phyloP scores from a whole-genome alignment of 192 early-diverging fungal species.

The Martensiomyces pterosporus region DNA sequence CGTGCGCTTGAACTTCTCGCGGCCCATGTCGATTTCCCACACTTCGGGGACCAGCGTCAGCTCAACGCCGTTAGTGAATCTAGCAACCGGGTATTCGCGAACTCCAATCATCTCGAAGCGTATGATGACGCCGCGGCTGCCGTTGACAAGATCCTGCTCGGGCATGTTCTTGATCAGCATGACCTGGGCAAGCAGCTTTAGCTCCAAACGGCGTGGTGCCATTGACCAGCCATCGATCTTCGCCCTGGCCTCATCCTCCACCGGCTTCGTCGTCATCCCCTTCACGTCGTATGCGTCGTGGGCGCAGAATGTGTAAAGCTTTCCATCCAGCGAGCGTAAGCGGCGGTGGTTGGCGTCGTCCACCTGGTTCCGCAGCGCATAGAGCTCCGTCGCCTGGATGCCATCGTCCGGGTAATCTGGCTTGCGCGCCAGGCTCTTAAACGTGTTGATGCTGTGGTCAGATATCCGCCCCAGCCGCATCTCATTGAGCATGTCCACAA shows the following conservation, averaged over 20 bases:
- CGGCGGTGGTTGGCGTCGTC: slow-evolving; percentile 62
- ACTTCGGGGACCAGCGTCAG: slow-evolving; percentile 53
- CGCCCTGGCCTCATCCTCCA: slow-evolving; percentile 15
- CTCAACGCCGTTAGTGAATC: slow-evolving; percentile 44
- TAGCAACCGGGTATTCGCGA: slow-evolving; percentile 42
- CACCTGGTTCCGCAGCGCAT: slow-evolving; percentile 70
- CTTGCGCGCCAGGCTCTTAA: slow-evolving; percentile 51
- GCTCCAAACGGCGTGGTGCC: slow-evolving; percentile 53
- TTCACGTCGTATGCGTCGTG: slow-evolving; percentile 42
- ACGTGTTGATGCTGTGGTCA: slow-evolving; percentile 43
- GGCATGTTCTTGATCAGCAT: slow-evolving; percentile 80
- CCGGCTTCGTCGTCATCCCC: neutral
- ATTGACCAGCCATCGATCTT: slow-evolving; percentile 36
- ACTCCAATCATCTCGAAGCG: slow-evolving; percentile 31
- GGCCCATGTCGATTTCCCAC: slow-evolving; percentile 53
- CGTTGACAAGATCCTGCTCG: slow-evolving; percentile 66
- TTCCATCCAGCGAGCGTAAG: slow-evolving; percentile 54
- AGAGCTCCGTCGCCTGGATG: slow-evolving; percentile 70
- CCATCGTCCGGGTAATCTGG: slow-evolving; percentile 56
- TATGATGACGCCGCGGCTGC: slow-evolving; percentile 64
- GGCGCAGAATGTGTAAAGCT: slow-evolving; percentile 45
- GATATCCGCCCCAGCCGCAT: slow-evolving; percentile 72
- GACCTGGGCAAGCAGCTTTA: slow-evolving; percentile 80
- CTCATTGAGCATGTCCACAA: slow-evolving; percentile 83
- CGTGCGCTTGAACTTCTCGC: slow-evolving; percentile 27